Conservation (phyloP, 495 filamentous ascomycete genomes). For the Podospora comata region DNA sequence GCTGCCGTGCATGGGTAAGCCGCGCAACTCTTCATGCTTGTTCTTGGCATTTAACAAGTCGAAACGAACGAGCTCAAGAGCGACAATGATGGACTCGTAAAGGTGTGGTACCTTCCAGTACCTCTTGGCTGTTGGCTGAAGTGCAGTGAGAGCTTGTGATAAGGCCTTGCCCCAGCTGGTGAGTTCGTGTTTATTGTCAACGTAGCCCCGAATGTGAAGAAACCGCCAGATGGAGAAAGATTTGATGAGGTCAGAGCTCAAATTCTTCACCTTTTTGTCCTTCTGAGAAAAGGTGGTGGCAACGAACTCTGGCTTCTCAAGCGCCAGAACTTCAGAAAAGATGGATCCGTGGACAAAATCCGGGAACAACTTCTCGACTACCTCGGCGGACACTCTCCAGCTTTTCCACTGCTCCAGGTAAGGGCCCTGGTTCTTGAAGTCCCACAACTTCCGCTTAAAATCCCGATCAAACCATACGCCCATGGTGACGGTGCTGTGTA, state of each 20-base stretch:
- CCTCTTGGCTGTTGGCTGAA: constrained; percentile 61
- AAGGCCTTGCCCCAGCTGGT: constrained; percentile 83
- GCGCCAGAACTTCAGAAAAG: constrained; percentile 53
- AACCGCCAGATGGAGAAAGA: constrained; percentile 82
- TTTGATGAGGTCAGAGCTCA: constrained; percentile 66
- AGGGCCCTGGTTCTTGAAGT: constrained; percentile 51
- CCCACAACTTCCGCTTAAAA: constrained; percentile 61
- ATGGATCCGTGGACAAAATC: constrained; percentile 53
- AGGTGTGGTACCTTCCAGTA: constrained; percentile 48
- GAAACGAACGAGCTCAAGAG: constrained; percentile 74
- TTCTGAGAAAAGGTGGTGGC: constrained; percentile 57
- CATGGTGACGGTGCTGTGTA: constrained; percentile 68
- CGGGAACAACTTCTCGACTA: constrained; percentile 45
- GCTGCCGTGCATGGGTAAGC: constrained; percentile 48
- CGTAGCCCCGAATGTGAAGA: constrained; percentile 81
- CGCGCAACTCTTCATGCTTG: constrained; percentile 49
- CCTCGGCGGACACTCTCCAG: constrained; percentile 69
- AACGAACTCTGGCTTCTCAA: constrained; percentile 64
- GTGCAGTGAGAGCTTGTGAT: constrained; percentile 58
- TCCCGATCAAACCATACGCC: constrained; percentile 82
- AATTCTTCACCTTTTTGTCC: constrained; percentile 38
- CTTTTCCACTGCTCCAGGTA: constrained; percentile 58
- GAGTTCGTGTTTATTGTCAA: constrained; percentile 74
- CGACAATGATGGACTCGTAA: constrained; percentile 56
- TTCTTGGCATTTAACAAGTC: constrained; percentile 68